These are phyloP conservation scores for Spinacia oleracea DNA, from an alignment of 179 eudicot species.

Conservation along the genomic window DNA sequence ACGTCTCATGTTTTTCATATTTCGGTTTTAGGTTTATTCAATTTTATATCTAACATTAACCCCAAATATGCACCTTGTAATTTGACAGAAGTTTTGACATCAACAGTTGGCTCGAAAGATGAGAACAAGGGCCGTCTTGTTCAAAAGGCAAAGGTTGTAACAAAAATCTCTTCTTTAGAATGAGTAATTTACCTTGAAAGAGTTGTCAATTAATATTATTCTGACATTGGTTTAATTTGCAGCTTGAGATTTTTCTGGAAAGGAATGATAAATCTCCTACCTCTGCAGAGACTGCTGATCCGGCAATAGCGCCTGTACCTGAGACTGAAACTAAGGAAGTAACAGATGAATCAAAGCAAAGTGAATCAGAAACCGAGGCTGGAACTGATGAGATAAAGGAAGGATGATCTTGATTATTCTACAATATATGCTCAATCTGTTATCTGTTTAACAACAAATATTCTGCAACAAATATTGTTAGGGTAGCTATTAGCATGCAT, in stretches of 20 bases:
- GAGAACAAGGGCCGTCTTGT: slow-evolving; percentile 69
- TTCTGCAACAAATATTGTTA: not conserved
- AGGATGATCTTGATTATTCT: slow-evolving; percentile 13
- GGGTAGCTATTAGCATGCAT: slow-evolving; percentile 2
- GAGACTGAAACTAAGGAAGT: not conserved
- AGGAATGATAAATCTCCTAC: slow-evolving; percentile 29
- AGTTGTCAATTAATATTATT: too few species aligned
- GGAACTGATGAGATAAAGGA: slow-evolving; percentile 18
- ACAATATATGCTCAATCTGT: not conserved
- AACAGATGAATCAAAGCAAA: not conserved
- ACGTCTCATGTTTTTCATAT: not conserved
- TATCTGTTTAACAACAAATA: not conserved
- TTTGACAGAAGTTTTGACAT: slow-evolving; percentile 62
- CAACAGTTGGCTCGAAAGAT: slow-evolving; percentile 70
- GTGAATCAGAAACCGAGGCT: not conserved
- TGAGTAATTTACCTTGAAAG: not conserved
- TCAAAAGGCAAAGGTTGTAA: slow-evolving; percentile 74
- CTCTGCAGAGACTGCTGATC: not conserved
- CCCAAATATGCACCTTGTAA: not conserved
- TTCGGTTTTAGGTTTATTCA: not conserved
- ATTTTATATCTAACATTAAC: not conserved
- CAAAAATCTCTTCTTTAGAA: not conserved
- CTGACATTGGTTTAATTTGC: slow-evolving; percentile 1
- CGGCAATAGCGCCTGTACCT: not conserved
- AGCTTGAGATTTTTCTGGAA: slow-evolving; percentile 53